Evolutionary conservation across 2,329 filamentous ascomycete species (phyloP), one percentile per base, ranked within the genome.

Genomic region (Bisporella sp.): DNA sequence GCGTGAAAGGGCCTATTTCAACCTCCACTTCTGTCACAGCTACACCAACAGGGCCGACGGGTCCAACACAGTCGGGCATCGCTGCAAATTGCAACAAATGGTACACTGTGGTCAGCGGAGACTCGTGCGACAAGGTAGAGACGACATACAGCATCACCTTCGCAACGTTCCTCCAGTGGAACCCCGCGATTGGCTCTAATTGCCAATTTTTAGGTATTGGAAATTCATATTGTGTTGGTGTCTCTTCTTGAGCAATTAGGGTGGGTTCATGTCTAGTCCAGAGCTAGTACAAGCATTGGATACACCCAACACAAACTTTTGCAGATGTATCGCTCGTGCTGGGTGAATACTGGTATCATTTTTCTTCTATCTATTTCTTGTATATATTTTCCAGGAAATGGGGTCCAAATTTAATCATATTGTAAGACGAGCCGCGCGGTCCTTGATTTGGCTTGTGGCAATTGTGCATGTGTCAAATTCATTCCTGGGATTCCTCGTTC

Each of bases 131-230:
- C 8, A 45, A 21, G 7, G 56, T 64, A 44, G 50, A 52, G 32
- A 4, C 42, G 12, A 30, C 50, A 30, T 59, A 57, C 42, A 44
- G 46, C 40, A 60, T 65, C 51, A 56, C 57, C 4, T 51, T 64
- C 30, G 54, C 54, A 5, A 47, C 65, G n/a, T 57, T 66, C 6
- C 50, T 60, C 31, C 45, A 52, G 44, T 67, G 66, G 66, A 67
- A 70, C 56, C 64, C 67, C 13, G 55, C 55, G 13, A 57, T 66
- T 21, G 58, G 59, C 3, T 48, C 37, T 32, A 49, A 56, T 33
- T 69, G 65, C 50, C 42, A 30, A 6, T 54, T 54, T 31, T 57
- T 68, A 6, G 56, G 57, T 55, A 41, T 45, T 8, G 54, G 54
- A 3, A 54, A 62, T n/a, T 59, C 58, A 9, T 59, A 59, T 48